Evolutionary conservation across 192 early-diverging fungal species (phyloP), one percentile per base, ranked within the genome.

Genomic region (Rhizoclosmatium globosum): DNA sequence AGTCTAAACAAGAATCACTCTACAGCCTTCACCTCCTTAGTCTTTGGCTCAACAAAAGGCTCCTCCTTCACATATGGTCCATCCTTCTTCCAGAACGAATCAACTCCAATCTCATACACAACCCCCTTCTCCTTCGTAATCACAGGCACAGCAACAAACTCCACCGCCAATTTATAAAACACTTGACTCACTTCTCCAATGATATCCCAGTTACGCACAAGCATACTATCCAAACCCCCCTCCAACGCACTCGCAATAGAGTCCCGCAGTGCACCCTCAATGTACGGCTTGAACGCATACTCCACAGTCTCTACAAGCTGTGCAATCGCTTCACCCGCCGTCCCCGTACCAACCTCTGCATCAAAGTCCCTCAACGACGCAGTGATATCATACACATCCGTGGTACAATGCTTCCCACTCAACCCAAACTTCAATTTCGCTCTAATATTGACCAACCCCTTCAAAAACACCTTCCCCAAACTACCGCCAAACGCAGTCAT

Each of bases 141-240:
- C 2, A 45, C 44, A 3, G 75, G 75, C 13, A 43, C 53, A 1
- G 23, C 65, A 11, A 67, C 1, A 42, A 77, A 65, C 4, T 65
- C 64, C 13, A 77, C 75, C 9, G n/a, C 42, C 4, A 77, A 9
- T 9, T 68, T 65, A 48, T 77, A 77, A 44, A 67, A 67, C 47
- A 77, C 75, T 9, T 6, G 39, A 19, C 64, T 67, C 64, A 77
- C 75, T 23, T 45, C 56, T 38, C 65, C 75, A 11, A 53, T 31
- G 47, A 77, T 44, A 61, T 77, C 75, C 62, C 46, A 68, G 48
- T 77, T 50, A n/a, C 75, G 75, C n/a, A 21, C 47, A 4, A 77
- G 47, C 13, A 77, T 56, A 21, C 23, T 43, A 64, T 77, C 65
- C 23, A 77, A 31, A 2, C 46, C 47, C 15, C 41, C 9, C 19